phyloP scores from a whole-genome alignment of 805 yeast species.

The Metschnikowia cubensis region DNA sequence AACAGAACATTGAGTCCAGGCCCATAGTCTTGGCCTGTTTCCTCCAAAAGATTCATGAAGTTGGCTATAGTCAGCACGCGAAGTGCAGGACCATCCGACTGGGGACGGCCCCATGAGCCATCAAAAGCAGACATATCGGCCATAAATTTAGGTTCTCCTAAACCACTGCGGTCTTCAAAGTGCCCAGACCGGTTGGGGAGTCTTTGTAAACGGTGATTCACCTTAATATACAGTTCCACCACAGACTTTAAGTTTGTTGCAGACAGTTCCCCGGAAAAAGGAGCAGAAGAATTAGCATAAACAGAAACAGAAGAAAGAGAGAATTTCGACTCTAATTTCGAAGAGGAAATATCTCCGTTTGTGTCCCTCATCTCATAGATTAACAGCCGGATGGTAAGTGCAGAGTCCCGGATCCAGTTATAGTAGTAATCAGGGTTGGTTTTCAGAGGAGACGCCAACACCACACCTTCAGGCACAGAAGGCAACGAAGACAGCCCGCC shows the following conservation, averaged over 20 bases:
- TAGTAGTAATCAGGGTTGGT: constrained; percentile 73
- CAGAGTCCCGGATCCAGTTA: constrained; percentile 91
- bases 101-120: constrained; percentile 90
- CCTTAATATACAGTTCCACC: constrained; percentile 61
- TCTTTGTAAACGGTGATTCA: constrained; percentile 59
- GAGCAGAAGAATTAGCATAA: too few species aligned
- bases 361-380: constrained; percentile 51
- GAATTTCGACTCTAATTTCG: too few species aligned
- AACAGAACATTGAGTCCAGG: constrained; percentile 30
- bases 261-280: too few species aligned
- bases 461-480: constrained; percentile 59
- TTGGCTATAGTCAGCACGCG: constrained; percentile 62
- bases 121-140: constrained; percentile 61
- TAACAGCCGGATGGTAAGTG: constrained; percentile 68
- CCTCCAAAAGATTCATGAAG: constrained; percentile 45
- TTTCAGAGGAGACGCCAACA: constrained; percentile 81
- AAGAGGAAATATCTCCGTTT: too few species aligned
- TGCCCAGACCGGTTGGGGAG: constrained; percentile 65
- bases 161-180: constrained; percentile 48
- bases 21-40: constrained; percentile 18
- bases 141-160: constrained; percentile 89
- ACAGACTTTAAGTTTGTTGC: constrained; percentile 11
- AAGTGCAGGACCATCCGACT: constrained; percentile 90
- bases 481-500: constrained; percentile 42
- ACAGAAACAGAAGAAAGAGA: too few species aligned